Evolutionary conservation across 1,139 yeast genomes (phyloP).

Genomic region (Kodamaea sp.): DNA sequence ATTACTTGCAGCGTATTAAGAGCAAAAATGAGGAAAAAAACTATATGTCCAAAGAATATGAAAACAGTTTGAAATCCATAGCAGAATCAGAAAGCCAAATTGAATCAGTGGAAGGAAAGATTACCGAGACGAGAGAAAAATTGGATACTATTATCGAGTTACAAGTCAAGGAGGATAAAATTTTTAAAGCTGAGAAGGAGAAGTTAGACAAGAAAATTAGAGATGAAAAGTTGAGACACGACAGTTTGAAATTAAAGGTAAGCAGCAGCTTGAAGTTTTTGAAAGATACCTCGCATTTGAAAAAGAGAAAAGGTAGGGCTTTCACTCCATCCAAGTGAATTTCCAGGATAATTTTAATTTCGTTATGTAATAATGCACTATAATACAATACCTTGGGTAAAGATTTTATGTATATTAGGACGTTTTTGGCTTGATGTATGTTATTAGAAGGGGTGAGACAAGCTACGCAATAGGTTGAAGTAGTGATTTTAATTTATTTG

Average conservation of each 20-base stretch:
- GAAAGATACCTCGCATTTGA: slow-evolving; percentile 44
- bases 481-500: not conserved
- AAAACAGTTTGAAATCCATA: slow-evolving; percentile 58
- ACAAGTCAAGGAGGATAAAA: slow-evolving; percentile 23
- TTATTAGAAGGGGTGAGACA: too few relatives aligned
- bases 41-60: slow-evolving; percentile 67
- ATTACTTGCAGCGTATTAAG: slow-evolving; percentile 36
- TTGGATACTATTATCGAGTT: slow-evolving; percentile 26
- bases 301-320: slow-evolving; percentile 47
- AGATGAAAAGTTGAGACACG: slow-evolving; percentile 25
- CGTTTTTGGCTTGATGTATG: too few relatives aligned
- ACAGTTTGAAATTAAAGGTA: slow-evolving; percentile 29
- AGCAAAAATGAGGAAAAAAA: slow-evolving; percentile 53
- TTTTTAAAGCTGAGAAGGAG: slow-evolving; percentile 26
- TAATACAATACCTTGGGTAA: too few relatives aligned
- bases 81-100: slow-evolving; percentile 51
- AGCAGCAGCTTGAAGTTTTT: slow-evolving; percentile 39
- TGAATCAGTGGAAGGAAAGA: slow-evolving; percentile 27
- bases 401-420: too few relatives aligned
- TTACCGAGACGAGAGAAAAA: slow-evolving; percentile 31
- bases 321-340: slow-evolving; percentile 29
- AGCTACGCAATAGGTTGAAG: too few relatives aligned
- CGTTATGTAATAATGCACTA: too few relatives aligned
- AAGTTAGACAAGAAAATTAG: slow-evolving; percentile 24
- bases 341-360: not conserved